Evolutionary conservation across 1,284 basidiomycete genomes (phyloP).

Genomic region (Ganoderma multipileum): DNA sequence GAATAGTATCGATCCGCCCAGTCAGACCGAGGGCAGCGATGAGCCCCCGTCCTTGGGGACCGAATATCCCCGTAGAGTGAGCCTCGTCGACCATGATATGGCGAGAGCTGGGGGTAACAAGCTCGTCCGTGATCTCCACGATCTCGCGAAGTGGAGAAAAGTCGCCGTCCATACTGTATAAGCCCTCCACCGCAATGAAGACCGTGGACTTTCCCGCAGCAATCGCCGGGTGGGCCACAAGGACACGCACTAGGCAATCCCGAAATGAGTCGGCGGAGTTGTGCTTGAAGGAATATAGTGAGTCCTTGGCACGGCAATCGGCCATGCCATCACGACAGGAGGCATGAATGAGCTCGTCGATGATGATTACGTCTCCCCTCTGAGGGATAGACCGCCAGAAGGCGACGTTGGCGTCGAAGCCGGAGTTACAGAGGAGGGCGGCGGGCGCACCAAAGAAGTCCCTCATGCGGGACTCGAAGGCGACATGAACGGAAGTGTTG

Average conservation of each 20-base stretch:
- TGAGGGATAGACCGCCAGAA: conserved; percentile 87
- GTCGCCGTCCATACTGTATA: conserved; percentile 94
- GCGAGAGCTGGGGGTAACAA: conserved; percentile 61
- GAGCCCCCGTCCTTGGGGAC: conserved; percentile 76
- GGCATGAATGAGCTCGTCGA: conserved; percentile 67
- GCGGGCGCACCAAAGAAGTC: conserved; percentile 66
- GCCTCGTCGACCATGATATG: conserved; percentile 86
- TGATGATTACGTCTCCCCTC: conserved; percentile 76
- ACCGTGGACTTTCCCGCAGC: conserved; percentile 49
- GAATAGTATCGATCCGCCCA: conserved; percentile 55
- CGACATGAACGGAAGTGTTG: conserved; percentile 67
- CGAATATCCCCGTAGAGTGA: conserved; percentile 82
- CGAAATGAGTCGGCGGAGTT: conserved; percentile 66
- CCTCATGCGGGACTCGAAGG: conserved; percentile 51
- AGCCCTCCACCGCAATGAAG: conserved; percentile 61
- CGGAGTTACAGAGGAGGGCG: conserved; percentile 90
- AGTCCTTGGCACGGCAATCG: too few species aligned
- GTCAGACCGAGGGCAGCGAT: conserved; percentile 62
- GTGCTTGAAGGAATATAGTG: conserved; percentile 46
- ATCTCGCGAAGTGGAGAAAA: conserved; percentile 73
- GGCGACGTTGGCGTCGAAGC: conserved; percentile 66
- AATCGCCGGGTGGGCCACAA: conserved; percentile 40
- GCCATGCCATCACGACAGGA: too few species aligned
- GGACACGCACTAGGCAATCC: conserved; percentile 46
- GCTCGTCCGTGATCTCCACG: conserved; percentile 35